These are phyloP conservation scores for Protomyces arabidopsidicola DNA, from an alignment of 1,139 yeast genomes.

Conservation along the genomic window DNA sequence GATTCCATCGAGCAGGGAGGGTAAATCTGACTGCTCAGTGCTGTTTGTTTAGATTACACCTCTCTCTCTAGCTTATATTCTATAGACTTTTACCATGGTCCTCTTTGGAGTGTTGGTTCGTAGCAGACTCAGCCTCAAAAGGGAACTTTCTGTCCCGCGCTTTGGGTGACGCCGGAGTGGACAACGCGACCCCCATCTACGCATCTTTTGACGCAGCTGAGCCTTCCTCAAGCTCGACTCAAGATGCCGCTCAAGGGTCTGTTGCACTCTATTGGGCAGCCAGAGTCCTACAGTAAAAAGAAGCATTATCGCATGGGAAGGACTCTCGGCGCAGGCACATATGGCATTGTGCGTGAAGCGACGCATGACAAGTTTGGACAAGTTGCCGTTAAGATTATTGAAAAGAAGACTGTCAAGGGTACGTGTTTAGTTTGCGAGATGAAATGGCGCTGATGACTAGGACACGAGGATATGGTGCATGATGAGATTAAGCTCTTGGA, in stretches of 20 bases:
- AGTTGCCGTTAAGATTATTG: constrained; percentile 80
- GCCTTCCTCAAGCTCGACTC: too few species aligned
- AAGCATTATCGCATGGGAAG: constrained; percentile 17
- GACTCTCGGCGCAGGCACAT: constrained; percentile 75
- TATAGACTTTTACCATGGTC: too few species aligned
- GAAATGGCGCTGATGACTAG: neutral
- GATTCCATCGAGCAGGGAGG: too few species aligned
- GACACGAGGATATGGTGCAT: constrained; percentile 59
- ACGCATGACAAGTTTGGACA: constrained; percentile 57
- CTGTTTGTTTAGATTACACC: neutral
- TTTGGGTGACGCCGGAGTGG: too few species aligned
- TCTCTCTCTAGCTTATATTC: neutral
- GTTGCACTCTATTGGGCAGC: constrained; percentile 11
- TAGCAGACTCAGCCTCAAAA: too few species aligned
- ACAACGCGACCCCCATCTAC: too few species aligned
- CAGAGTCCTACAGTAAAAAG: constrained; percentile 19
- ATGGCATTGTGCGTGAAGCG: constrained; percentile 83
- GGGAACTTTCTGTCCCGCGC: too few species aligned
- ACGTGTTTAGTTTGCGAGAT: neutral
- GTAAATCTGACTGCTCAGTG: neutral
- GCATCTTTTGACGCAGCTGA: too few species aligned
- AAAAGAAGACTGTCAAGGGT: constrained; percentile 75
- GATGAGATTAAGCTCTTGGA: constrained; percentile 70
- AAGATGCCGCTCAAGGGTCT: constrained; percentile 9
- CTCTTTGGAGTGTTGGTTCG: too few species aligned